Conservation (phyloP, 768 basidiomycete genomes). For the Trametes punicea region DNA sequence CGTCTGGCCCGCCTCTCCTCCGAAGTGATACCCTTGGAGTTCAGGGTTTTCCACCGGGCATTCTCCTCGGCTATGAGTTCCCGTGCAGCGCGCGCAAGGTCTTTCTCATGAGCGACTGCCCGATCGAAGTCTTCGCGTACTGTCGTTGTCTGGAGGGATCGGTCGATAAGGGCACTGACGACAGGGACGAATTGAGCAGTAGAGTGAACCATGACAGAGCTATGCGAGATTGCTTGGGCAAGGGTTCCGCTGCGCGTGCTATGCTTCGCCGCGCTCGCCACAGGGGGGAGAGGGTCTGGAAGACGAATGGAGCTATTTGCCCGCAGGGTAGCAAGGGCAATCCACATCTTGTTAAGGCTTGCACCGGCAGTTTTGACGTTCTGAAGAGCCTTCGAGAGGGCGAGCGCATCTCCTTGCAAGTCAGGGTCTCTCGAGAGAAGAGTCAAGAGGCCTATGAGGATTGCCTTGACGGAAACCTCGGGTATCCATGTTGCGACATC, state of each 20-base stretch:
- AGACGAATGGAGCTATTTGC: constrained; percentile 36
- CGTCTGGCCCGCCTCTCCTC: constrained; percentile 27
- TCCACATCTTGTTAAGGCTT: constrained; percentile 65
- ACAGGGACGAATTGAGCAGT: constrained; percentile 69
- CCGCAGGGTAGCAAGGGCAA: constrained; percentile 47
- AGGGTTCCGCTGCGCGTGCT: constrained; percentile 43
- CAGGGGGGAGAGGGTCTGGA: constrained; percentile 60
- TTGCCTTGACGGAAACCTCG: constrained; percentile 59
- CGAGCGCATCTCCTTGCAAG: constrained; percentile 34
- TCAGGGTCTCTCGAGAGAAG: constrained; percentile 53
- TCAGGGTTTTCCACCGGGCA: constrained; percentile 47
- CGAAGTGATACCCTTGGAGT: constrained; percentile 33
- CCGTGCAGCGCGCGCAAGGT: constrained; percentile 45
- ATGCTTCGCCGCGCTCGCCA: constrained; percentile 37
- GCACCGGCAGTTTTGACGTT: constrained; percentile 51
- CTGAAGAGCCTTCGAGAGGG: constrained; percentile 44
- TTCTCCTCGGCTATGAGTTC: constrained; percentile 56
- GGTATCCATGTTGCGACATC: constrained; percentile 52
- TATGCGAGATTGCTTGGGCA: constrained; percentile 1
- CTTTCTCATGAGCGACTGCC: constrained; percentile 53
- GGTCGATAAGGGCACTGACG: constrained; percentile 55
- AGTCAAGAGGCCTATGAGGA: constrained; percentile 60
- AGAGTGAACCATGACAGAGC: constrained; percentile 33
- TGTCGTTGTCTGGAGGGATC: constrained; percentile 41
- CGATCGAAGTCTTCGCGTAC: constrained; percentile 62